These are phyloP conservation scores for Irpex sp. DNA, from an alignment of 1,284 basidiomycete genomes.

Conservation along the genomic window DNA sequence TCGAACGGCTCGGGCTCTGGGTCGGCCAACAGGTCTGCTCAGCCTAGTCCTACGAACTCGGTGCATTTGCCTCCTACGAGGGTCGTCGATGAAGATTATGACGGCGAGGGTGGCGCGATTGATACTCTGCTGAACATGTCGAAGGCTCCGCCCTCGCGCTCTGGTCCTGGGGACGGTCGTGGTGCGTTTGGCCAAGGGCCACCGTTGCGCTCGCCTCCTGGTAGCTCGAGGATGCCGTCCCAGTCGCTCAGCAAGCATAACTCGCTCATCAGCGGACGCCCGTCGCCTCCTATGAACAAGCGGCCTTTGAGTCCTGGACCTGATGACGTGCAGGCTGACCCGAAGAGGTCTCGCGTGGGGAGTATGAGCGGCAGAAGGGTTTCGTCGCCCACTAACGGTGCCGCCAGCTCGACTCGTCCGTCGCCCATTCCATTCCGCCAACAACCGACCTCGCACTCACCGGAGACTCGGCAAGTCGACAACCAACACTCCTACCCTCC, in stretches of 20 bases:
- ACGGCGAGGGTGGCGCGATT: conserved; percentile 51
- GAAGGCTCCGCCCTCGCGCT: conserved; percentile 23
- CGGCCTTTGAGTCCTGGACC: conserved; percentile 62
- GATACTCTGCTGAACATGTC: conserved; percentile 59
- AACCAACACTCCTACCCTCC: conserved; percentile 42
- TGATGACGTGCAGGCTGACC: conserved; percentile 46
- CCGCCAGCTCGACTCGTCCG: conserved; percentile 53
- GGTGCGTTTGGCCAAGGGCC: conserved; percentile 19
- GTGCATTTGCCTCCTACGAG: conserved; percentile 57
- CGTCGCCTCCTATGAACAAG: conserved; percentile 39
- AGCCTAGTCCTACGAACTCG: conserved; percentile 65
- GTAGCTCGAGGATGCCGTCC: conserved; percentile 12
- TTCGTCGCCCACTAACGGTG: conserved; percentile 46
- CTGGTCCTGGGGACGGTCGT: conserved; percentile 22
- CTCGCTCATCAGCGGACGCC: conserved; percentile 21
- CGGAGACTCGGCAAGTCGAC: conserved; percentile 50
- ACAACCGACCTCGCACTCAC: conserved; percentile 53
- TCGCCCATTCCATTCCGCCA: conserved; percentile 75
- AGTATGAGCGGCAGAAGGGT: conserved; percentile 40
- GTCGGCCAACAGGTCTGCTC: conserved; percentile 46
- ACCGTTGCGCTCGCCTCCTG: conserved; percentile 13
- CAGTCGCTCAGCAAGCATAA: conserved; percentile 20
- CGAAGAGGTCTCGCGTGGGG: conserved; percentile 63
- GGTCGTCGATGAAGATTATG: conserved; percentile 78
- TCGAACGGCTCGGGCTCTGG: conserved; percentile 60